phyloP scores from a whole-genome alignment of 441 rosid species.

The Populus trichocarpa region DNA sequence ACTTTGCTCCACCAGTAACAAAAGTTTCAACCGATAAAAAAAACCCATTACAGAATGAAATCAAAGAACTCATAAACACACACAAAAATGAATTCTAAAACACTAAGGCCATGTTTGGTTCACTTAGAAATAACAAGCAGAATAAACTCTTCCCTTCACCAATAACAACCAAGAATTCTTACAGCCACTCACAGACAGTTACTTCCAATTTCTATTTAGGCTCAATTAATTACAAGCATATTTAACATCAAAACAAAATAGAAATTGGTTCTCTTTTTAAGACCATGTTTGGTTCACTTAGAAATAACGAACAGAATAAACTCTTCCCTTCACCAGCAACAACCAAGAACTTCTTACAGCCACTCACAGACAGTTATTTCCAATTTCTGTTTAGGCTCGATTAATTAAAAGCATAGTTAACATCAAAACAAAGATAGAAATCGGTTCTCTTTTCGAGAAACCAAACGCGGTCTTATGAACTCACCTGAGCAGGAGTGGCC shows the following conservation, averaged over 20 bases:
- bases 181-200: background rate
- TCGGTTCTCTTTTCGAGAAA: background rate
- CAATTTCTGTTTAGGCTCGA: background rate
- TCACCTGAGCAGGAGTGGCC: conserved; percentile 76
- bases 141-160: background rate
- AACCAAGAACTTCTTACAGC: background rate
- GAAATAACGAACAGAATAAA: too few relatives aligned
- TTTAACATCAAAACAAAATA: too few relatives aligned
- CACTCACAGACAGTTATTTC: background rate
- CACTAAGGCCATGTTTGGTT: background rate
- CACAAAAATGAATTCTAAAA: background rate
- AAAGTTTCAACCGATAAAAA: background rate
- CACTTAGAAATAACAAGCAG: background rate
- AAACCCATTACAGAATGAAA: background rate
- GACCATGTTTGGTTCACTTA: background rate
- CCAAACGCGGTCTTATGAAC: background rate
- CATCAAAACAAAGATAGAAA: too few relatives aligned
- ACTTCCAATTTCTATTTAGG: background rate
- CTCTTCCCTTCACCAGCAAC: background rate
- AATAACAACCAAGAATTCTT: background rate
- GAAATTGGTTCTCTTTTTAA: too few relatives aligned
- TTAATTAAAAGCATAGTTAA: too few relatives aligned
- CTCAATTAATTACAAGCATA: background rate
- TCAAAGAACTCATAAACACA: background rate
- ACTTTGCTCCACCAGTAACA: background rate